Evolutionary conservation across 345 rosid genomes (phyloP), one percentile per base, ranked within the genome.

Genomic region (Theobroma cacao): DNA sequence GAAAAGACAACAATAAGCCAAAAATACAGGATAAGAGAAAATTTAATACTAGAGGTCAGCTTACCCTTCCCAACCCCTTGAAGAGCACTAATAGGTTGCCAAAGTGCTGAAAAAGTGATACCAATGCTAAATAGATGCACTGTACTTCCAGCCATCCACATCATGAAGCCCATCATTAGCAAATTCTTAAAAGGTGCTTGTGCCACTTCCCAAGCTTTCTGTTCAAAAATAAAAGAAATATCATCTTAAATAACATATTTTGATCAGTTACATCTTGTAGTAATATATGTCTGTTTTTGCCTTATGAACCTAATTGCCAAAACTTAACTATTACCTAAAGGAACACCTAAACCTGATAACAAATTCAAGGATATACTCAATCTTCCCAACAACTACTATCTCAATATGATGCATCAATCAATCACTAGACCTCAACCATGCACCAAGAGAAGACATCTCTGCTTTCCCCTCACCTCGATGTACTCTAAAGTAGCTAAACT

Each of bases 121-220:
- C 99, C 99, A 79, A 97, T 97, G 84, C 99, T 97, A 79, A 97
- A 97, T 15, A 97, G 93, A 88, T 97, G 99, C 70, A 97, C 99
- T 1, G 98, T 93, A 78, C 91, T 97, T 72, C 99, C 99, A 83
- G 99, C 98, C 99, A 97, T 97, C 99, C 99, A 97, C 99, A 97
- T 97, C 99, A 97, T 97, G 84, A 97, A 97, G 1, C 99, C 99
- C 99, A 97, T 97, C 99, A 97, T 97, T 79, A 97, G 70, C 92
- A 97, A 88, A 85, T 94, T 97, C 93, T 92, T 97, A 84, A 97
- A 91, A 0, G 99, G 99, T 11, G 94, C 97, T 78, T 97, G 99
- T 14, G 99, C 99, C 77, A 94, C 95, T 88, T 97, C 99, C 99
- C 99, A 97, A 15, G 99, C 98, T 97, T 97, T 97, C 99, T 97